Evolutionary conservation across 2,329 filamentous ascomycete genomes (phyloP).

Genomic region (Grosmannia clavigera): DNA sequence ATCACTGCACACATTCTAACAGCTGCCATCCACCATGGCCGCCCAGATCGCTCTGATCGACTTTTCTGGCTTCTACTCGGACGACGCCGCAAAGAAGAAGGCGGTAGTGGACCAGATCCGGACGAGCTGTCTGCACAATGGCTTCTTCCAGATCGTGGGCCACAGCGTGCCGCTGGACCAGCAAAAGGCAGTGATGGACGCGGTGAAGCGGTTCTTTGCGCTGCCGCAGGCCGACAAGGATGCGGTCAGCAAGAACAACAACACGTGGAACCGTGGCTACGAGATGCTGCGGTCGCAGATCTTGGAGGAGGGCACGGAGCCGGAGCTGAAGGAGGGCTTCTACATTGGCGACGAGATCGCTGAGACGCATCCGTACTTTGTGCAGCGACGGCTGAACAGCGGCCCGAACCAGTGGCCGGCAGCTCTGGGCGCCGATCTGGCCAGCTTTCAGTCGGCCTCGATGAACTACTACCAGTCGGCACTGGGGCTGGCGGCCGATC

Average conservation of each 20-base stretch:
- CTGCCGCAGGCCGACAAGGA: constrained; percentile 30
- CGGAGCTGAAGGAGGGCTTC: constrained; percentile 28
- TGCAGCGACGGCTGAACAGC: constrained; percentile 22
- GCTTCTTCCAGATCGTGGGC: constrained; percentile 40
- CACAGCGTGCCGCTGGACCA: constrained; percentile 30
- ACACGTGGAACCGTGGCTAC: constrained; percentile 24
- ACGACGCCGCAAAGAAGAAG: constrained; percentile 2
- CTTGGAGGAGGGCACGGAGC: constrained; percentile 16
- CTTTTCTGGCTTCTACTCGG: constrained; percentile 11
- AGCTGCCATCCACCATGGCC: neutral
- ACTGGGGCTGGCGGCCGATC: constrained; percentile 15
- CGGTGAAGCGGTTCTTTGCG: constrained; percentile 32
- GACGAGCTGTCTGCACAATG: constrained; percentile 30
- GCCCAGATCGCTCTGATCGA: constrained; percentile 9
- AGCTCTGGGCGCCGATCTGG: constrained; percentile 14
- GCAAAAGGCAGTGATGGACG: constrained; percentile 27
- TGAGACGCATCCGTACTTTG: constrained; percentile 11
- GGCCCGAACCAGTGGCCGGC: constrained; percentile 20
- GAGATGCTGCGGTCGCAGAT: constrained; percentile 22
- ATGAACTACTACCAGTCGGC: constrained; percentile 20
- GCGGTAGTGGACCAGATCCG: constrained; percentile 14
- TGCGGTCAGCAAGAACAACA: constrained; percentile 19
- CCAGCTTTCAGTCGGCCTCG: constrained; percentile 20
- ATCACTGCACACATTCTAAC: neutral
- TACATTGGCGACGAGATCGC: constrained; percentile 24